Percentiles rank a stretch among this genome's conserved stretches.
Evolutionary conservation across 1,139 yeast genomes (phyloP).

Genomic region (Lodderomyces oxycetoniae): DNA sequence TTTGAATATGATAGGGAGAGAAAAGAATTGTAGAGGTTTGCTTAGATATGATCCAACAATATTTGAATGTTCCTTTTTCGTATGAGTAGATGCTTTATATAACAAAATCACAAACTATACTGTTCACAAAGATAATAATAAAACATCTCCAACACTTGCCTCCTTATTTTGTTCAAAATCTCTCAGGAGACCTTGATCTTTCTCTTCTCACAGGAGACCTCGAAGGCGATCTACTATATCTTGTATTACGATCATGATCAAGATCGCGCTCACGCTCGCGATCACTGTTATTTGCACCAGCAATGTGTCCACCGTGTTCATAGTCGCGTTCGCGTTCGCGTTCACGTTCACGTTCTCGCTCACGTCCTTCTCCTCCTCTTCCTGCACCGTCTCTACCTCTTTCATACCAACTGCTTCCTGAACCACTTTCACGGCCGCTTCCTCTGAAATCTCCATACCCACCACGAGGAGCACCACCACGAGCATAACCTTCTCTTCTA

Average conservation of each 20-base stretch:
- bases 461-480: constrained; percentile 15
- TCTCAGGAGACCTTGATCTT: constrained; percentile 39
- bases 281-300: too few relatives aligned
- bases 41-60: too few relatives aligned
- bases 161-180: constrained; percentile 1
- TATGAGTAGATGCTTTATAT: too few relatives aligned
- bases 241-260: constrained; percentile 20
- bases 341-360: constrained; percentile 22
- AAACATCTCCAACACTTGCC: too few relatives aligned
- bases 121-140: too few relatives aligned
- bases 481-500: constrained; percentile 16
- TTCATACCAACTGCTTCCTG: constrained; percentile 19
- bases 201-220: constrained; percentile 38
- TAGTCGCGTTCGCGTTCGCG: constrained; percentile 18
- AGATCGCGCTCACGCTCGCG: constrained; percentile 38
- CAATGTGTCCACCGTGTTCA: constrained; percentile 28
- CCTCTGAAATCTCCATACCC: constrained; percentile 19
- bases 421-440: constrained; percentile 17
- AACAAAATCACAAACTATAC: too few relatives aligned
- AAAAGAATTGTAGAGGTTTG: too few relatives aligned
- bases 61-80: too few relatives aligned
- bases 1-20: too few relatives aligned
- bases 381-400: constrained; percentile 17
- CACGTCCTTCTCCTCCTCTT: constrained; percentile 13
- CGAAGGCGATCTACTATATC: constrained; percentile 38